Evolutionary conservation across 306 rosid genomes (phyloP).

Genomic region (Elaeagnus macrophylla): DNA sequence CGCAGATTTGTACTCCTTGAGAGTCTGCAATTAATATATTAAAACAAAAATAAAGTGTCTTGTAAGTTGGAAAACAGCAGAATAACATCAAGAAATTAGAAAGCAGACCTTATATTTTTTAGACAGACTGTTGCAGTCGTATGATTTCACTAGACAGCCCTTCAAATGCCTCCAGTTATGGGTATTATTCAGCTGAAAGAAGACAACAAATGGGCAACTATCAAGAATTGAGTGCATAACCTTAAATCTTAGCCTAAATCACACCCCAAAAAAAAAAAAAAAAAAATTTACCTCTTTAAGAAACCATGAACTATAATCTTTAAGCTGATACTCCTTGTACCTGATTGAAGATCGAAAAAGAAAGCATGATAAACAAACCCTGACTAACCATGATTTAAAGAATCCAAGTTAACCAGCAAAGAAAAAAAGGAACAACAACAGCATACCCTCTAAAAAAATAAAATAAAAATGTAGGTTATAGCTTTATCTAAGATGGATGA

Average conservation of each 20-base stretch:
- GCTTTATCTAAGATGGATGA: neutral
- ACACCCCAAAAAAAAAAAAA: slow-evolving; percentile 4
- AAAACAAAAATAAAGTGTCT: slow-evolving; percentile 1
- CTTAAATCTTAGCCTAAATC: neutral
- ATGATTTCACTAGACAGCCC: slow-evolving; percentile 78
- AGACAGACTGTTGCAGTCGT: slow-evolving; percentile 63
- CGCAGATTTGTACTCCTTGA: slow-evolving; percentile 59
- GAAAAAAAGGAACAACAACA: slow-evolving; percentile 5
- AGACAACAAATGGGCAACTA: neutral
- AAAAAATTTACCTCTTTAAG: slow-evolving; percentile 56
- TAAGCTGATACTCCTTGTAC: slow-evolving; percentile 89
- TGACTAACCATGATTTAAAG: too few relatives aligned
- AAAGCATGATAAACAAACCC: neutral
- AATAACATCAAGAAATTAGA: slow-evolving; percentile 11
- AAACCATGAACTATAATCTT: slow-evolving; percentile 90
- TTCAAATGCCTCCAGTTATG: slow-evolving; percentile 67
- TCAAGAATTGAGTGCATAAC: slow-evolving; percentile 15
- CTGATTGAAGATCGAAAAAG: slow-evolving; percentile 35
- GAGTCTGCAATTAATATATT: slow-evolving; percentile 40
- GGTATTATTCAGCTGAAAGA: slow-evolving; percentile 68
- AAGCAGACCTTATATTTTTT: slow-evolving; percentile 61
- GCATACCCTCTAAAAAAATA: neutral
- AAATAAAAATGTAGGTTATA: neutral
- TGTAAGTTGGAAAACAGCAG: slow-evolving; percentile 4
- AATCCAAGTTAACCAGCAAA: neutral